Conservation (phyloP, 345 rosid genomes). For the Raphanus raphanistrum region DNA sequence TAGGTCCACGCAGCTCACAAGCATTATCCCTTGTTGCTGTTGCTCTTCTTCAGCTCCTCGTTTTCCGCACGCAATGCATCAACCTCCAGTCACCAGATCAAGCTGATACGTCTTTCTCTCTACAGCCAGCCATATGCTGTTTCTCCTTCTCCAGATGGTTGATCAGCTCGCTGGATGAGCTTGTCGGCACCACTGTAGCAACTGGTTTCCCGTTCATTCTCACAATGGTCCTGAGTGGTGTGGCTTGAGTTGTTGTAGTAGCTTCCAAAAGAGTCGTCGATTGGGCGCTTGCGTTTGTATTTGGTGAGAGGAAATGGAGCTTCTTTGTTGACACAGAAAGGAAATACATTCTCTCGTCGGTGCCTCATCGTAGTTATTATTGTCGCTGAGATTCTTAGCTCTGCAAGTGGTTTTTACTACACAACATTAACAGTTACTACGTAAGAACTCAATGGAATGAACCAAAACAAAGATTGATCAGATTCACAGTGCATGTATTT, state of each 20-base stretch:
- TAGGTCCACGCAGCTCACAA: background rate
- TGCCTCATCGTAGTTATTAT: background rate
- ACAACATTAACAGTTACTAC: background rate
- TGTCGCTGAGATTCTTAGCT: background rate
- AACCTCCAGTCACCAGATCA: constrained; percentile 50
- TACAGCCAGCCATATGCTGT: constrained; percentile 52
- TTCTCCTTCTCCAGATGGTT: constrained; percentile 57
- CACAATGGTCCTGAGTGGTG: constrained; percentile 52
- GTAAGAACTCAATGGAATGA: background rate
- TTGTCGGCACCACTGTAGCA: background rate
- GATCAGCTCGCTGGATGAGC: constrained; percentile 33
- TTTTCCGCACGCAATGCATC: constrained; percentile 52
- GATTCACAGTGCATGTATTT: background rate
- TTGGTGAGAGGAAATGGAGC: constrained; percentile 49
- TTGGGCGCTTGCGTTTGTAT: constrained; percentile 58
- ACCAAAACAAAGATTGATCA: background rate
- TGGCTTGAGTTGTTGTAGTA: constrained; percentile 50
- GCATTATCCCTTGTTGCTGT: constrained; percentile 43
- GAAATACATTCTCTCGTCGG: constrained; percentile 29
- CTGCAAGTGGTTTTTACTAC: background rate
- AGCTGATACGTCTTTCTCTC: constrained; percentile 57
- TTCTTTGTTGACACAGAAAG: constrained; percentile 37
- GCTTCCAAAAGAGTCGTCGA: background rate
- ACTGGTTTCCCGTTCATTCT: background rate
- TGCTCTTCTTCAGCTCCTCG: constrained; percentile 62